Base-by-base conservation (phyloP, 1,284 basidiomycete species). In the Gymnopus androsaceus region DNA sequence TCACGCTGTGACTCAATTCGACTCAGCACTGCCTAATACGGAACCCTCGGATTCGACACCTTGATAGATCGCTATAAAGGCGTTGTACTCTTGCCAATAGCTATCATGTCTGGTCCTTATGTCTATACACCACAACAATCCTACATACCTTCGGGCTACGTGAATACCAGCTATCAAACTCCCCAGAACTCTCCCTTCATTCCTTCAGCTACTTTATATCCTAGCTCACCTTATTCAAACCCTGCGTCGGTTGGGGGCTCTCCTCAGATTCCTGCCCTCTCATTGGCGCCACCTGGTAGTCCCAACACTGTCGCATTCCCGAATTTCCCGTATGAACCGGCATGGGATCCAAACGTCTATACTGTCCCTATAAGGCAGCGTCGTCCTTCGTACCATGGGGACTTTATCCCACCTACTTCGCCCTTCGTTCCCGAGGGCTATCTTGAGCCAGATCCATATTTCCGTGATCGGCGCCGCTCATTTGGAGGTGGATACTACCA, bases 91-190 rank as follows among this genome's bases (percentile, higher is more conserved):
- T 45, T 31, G 9, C 34, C n/a, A 27, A 19, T 23, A 11, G 48
- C 48, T 27, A 64, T 48, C 31, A 79, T 79, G 77, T 69, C 74
- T 30, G 65, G 48, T 14, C 75, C 77, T 55, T 79, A 69, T 60
- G 60, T 75, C 30, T 79, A 72, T 46, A 68, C 67, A 1, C 74
- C 74, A 7, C 42, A 61, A 15, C 36, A 55, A 8, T 28, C 68
- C 21, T 50, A 54, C 28, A 64, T 66, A 30, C 65, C 72, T 12
- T 68, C 69, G 0, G 63, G 57, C 54, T 67, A 69, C 57, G 61
- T 65, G 21, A 66, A 66, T 21, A 60, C 68, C n/a, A 0, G 64
- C 52, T 61, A 61, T n/a, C 60, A 66, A 30, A 55, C 56, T 0
- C 69, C 68, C 15, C 62, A 62, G 27, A 42, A 52, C 6, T 72